Evolutionary conservation across 2,329 filamentous ascomycete species (phyloP), one percentile per base, ranked within the genome.

Genomic region (Stenocarpella maydis): DNA sequence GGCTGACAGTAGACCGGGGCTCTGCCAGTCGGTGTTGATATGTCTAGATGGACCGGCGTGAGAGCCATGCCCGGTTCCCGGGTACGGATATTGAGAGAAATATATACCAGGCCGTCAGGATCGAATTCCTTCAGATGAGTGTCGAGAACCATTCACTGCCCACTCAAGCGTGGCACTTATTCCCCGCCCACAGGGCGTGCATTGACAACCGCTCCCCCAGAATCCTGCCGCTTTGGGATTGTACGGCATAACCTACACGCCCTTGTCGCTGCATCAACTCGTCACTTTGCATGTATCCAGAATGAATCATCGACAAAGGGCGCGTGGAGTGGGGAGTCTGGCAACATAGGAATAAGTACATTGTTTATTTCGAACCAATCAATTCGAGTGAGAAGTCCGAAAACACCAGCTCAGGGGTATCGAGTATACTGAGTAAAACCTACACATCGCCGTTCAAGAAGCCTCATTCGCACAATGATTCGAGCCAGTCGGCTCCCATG

Each of bases 401-500:
- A 43, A 61, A 60, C 54, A 67, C 61, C 45, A 50, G 21, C 43
- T 63, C 24, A 45, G 52, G 69, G 69, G 69, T 71, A 71, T 71
- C 69, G 66, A 68, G 65, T 64, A 64, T 71, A 69, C 69, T 60
- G 17, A 69, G 55, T 69, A 69, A 69, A 67, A 60, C 69, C 69
- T 71, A 67, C 63, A 71, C 41, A 50, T 41, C 58, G 65, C 52
- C 52, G n/a, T 58, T 39, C 41, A 54, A 49, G 31, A 50, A 58
- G 17, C 50, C 37, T 21, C 31, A 58, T 28, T 26, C 24, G 31
- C 39, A 58, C n/a, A 49, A 67, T 21, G 17, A 15, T 28, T 49
- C n/a, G 43, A 49, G 34, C 58, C n/a, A 49, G 21, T 63, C 41
- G 41, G 24, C 10, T 24, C 43, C 41, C 28, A 17, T 21, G 8